phyloP scores from a whole-genome alignment of 2,329 filamentous ascomycete genomes.

The Aspergillus candidus region DNA sequence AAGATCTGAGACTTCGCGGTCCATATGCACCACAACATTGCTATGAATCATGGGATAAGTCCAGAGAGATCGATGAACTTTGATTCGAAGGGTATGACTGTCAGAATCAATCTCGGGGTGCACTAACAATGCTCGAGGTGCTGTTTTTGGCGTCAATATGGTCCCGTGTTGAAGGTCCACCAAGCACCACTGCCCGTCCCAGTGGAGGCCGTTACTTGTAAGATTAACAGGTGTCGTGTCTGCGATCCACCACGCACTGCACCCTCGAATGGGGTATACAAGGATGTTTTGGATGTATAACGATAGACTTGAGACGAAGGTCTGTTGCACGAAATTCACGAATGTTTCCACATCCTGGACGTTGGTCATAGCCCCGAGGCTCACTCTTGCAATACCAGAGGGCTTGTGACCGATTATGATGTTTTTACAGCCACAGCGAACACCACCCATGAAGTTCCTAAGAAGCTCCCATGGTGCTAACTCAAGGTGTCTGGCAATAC shows the following conservation, averaged over 20 bases:
- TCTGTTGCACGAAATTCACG: conserved; percentile 2
- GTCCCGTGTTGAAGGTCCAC: background rate
- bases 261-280: conserved; percentile 4
- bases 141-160: background rate
- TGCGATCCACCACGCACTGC: background rate
- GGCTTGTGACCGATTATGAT: conserved; percentile 6
- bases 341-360: conserved; percentile 6
- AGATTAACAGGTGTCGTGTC: background rate
- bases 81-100: background rate
- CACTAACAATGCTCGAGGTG: conserved; percentile 1
- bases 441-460: conserved; percentile 6
- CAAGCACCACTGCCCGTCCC: conserved; percentile 6
- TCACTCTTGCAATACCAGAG: conserved; percentile 9
- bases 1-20: too few species aligned
- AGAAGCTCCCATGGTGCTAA: conserved; percentile 7
- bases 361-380: conserved; percentile 13
- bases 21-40: too few species aligned
- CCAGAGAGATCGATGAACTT: conserved; percentile 2
- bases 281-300: background rate
- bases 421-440: conserved; percentile 10
- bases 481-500: conserved; percentile 8
- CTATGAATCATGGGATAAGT: background rate
- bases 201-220: background rate
- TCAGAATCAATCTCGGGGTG: conserved; percentile 1
- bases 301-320: background rate